Base-by-base conservation (phyloP, 1,284 basidiomycete species). In the Papiliotrema fonsecae region DNA sequence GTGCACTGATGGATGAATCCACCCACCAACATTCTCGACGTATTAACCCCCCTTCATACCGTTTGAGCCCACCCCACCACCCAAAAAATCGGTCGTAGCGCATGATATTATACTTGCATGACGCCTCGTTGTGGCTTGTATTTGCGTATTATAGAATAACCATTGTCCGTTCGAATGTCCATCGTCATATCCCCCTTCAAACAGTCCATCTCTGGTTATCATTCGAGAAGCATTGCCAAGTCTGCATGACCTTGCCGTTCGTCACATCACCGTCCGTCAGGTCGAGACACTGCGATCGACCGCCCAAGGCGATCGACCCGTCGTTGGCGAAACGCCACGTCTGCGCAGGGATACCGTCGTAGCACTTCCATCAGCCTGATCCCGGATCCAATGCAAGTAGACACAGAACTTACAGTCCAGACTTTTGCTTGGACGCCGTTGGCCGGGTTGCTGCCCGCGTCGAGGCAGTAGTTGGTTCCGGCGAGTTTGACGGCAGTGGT, bases 221-320 rank as follows among this genome's bases (percentile, higher is more conserved):
- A n/a, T 32, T 32, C 16, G 30, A 9, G n/a, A 32, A 32, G 30
- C 30, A 32, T n/a, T 32, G 36, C 61, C 62, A 66, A 22, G 54
- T 57, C 52, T 64, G 64, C 18, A 60, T 22, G 28, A 54, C 55
- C 35, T 58, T 55, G 16, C 52, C 57, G 41, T 56, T 55, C 11
- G 44, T 42, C 42, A 46, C 51, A 27, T 37, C 39, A 19, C 57
- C 60, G 47, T 55, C 45, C 16, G 59, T 56, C 18, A 64, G 50
- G 41, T 66, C 64, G 37, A 66, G 45, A 43, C 61, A 64, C 45
- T 50, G 57, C 22, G 56, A 55, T 36, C 49, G 48, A 32, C 45
- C 55, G 28, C 51, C 44, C 7, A 62, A 25, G 13, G 49, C 42
- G 34, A 61, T 52, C 19, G 39, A 25, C 16, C 57, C 51, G 51